Base-by-base conservation (phyloP, 805 yeast genomes). In the Ogataea kodamae region DNA sequence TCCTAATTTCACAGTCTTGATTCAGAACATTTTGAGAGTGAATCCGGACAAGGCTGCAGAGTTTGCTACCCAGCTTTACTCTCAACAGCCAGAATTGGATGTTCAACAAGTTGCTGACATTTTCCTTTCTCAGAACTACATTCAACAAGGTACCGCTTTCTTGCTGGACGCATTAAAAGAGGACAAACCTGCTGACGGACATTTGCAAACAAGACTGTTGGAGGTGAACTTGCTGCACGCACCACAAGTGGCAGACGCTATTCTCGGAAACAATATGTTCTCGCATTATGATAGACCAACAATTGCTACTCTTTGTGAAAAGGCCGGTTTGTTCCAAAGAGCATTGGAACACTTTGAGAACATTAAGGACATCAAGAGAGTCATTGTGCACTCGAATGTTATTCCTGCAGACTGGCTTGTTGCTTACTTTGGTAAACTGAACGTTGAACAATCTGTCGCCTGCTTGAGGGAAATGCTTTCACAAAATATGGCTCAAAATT, bases 191-290 rank as follows among this genome's bases (percentile, higher is more conserved):
- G 82, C 89, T 44, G 96, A 92, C 57, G 97, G 96, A 11, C 95
- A 88, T 54, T 70, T 92, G 55, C 98, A 92, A 70, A 92, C 98
- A 6, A 78, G 95, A 54, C 76, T 92, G 32, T 74, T 92, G 48
- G 98, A 92, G 64, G 87, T 86, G 48, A 92, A 92, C 62, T 70
- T 92, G 58, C 62, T 86, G 57, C 94, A 89, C 59, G 98, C 98
- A 11, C 99, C 99, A 32, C 98, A 92, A 71, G 99, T 92, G 37
- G 99, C 98, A 25, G 98, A 92, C 64, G 99, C 99, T 13, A 92
- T 92, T 48, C 72, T 92, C 52, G 96, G 97, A 41, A 92, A 90
- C 62, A 79, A 81, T 41, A 90, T 92, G 86, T 92, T 94, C 67
- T 78, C 89, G 47, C 96, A 89, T 58, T 92, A 86, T 61, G 98